phyloP scores from a whole-genome alignment of 306 rosid species.

The Acacia confusa region DNA sequence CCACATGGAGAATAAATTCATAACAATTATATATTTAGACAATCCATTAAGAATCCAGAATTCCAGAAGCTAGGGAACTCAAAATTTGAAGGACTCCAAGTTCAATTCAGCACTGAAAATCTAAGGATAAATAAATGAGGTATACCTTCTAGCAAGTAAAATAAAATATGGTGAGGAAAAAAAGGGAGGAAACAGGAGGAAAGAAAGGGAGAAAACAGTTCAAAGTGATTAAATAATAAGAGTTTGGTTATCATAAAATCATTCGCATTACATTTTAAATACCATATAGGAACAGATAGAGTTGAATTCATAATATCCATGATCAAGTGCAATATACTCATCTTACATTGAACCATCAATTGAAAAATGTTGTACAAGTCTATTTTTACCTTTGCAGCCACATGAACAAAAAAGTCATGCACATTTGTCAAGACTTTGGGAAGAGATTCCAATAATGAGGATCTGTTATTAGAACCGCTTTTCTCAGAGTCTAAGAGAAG shows the following conservation, averaged over 20 bases:
- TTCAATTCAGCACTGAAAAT: conserved; percentile 11
- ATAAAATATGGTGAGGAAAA: conserved; percentile 12
- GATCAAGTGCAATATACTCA: conserved; percentile 10
- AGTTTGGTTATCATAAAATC: conserved; percentile 9
- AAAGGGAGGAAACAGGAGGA: neutral
- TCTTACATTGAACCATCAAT: conserved; percentile 1
- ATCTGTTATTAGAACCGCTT: conserved; percentile 53
- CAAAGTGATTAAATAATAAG: conserved; percentile 6
- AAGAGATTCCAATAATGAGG: conserved; percentile 80
- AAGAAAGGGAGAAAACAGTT: neutral
- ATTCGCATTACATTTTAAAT: conserved; percentile 1
- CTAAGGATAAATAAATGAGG: neutral
- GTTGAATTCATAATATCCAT: neutral
- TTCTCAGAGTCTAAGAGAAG: conserved; percentile 70
- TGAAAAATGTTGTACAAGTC: conserved; percentile 7
- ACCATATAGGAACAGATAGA: conserved; percentile 4
- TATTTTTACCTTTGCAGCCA: conserved; percentile 84
- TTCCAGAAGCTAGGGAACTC: too few relatives aligned
- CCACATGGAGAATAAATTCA: neutral
- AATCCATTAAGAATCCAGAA: neutral
- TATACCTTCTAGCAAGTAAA: neutral
- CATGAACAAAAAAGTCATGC: conserved; percentile 93
- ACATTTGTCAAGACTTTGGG: conserved; percentile 95
- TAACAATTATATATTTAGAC: neutral
- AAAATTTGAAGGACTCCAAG: neutral